phyloP scores from a whole-genome alignment of 129 eudicot genomes.

The Tanacetum coccineum region DNA sequence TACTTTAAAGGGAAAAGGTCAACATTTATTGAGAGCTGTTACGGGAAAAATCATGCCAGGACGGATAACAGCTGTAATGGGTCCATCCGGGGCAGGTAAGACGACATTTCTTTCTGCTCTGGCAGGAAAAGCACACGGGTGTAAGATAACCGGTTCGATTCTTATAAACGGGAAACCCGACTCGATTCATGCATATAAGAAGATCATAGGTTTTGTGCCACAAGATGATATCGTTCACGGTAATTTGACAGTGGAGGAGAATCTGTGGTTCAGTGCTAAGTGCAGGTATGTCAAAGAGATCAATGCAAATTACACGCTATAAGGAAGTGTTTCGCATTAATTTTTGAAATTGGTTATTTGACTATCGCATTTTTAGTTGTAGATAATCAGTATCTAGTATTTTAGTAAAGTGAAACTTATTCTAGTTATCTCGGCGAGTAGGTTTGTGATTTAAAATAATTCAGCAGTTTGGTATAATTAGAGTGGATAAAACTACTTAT shows the following conservation, averaged over 20 bases:
- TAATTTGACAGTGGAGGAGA: conserved; percentile 85
- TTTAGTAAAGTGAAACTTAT: too few relatives aligned
- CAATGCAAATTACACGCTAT: not conserved
- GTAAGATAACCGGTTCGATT: conserved; percentile 64
- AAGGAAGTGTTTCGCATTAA: not conserved
- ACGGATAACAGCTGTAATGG: conserved; percentile 85
- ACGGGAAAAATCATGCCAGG: conserved; percentile 88
- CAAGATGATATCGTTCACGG: conserved; percentile 96
- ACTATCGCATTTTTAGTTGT: too few relatives aligned
- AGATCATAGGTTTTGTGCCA: conserved; percentile 83
- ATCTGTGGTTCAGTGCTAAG: conserved; percentile 86
- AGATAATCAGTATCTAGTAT: too few relatives aligned
- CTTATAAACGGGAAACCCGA: conserved; percentile 64
- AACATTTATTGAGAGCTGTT: conserved; percentile 57
- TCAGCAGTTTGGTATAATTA: too few relatives aligned
- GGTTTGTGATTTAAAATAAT: too few relatives aligned
- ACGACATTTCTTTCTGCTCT: conserved; percentile 89
- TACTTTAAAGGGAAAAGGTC: conserved; percentile 73
- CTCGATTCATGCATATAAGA: conserved; percentile 73
- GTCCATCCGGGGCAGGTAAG: conserved; percentile 98
- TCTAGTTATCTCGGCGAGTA: too few relatives aligned
- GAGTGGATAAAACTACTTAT: too few relatives aligned
- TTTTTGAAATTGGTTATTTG: too few relatives aligned
- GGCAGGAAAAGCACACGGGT: conserved; percentile 82
- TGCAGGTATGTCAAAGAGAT: conserved; percentile 61